Evolutionary conservation across 2,329 filamentous ascomycete species (phyloP).

Genomic region (Fusarium haematococcum): DNA sequence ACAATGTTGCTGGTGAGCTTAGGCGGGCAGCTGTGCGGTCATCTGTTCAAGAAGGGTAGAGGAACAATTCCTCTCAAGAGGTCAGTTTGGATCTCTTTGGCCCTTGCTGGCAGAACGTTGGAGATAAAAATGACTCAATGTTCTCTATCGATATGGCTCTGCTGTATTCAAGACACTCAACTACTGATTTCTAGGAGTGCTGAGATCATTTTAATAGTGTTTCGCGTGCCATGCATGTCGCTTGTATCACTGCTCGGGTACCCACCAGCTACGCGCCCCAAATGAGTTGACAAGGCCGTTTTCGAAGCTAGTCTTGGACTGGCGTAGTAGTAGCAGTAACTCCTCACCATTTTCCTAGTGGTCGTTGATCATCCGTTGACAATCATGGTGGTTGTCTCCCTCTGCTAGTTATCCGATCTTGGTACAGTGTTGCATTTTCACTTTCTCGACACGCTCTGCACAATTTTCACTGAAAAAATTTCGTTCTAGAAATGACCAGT

Average conservation of each 20-base stretch:
- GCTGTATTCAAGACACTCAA: neutral
- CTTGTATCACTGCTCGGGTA: neutral
- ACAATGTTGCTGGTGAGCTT: neutral
- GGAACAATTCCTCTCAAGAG: neutral
- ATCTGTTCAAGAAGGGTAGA: neutral
- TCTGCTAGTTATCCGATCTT: neutral
- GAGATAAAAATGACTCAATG: neutral
- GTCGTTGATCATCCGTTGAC: neutral
- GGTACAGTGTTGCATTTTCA: neutral
- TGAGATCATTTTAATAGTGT: neutral
- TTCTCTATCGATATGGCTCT: neutral
- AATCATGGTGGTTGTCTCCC: neutral
- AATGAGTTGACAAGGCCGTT: neutral
- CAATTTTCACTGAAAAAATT: neutral
- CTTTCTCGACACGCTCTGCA: neutral
- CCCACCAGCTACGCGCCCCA: neutral
- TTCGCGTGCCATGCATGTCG: neutral
- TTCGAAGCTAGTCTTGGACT: neutral
- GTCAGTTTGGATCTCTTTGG: neutral
- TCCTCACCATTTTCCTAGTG: neutral
- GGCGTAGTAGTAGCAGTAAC: neutral
- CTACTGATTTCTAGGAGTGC: neutral
- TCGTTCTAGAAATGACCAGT: neutral
- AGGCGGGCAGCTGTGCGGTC: neutral
- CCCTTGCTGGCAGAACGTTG: neutral